phyloP scores from a whole-genome alignment of 768 basidiomycete genomes.

The Heimioporus sp. region DNA sequence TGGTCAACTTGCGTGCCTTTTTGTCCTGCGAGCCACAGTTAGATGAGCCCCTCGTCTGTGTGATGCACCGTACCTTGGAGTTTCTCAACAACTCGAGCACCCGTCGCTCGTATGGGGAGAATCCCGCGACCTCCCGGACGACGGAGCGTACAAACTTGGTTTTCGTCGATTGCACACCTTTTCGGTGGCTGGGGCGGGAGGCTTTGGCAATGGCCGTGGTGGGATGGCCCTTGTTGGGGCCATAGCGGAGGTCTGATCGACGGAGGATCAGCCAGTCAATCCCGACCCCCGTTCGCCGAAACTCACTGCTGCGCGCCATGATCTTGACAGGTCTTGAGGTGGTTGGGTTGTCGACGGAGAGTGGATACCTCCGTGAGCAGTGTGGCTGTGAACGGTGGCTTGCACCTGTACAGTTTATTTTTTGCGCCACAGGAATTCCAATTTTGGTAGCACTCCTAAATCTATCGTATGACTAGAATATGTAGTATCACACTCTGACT shows the following conservation, averaged over 20 bases:
- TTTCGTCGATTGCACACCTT: constrained; percentile 87
- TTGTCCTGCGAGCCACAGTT: constrained; percentile 66
- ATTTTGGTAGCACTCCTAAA: constrained; percentile 12
- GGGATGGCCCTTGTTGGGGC: constrained; percentile 85
- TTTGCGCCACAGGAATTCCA: constrained; percentile 23
- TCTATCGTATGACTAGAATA: constrained; percentile 10
- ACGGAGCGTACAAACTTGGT: constrained; percentile 93
- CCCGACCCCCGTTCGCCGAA: neutral
- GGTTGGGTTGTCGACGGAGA: neutral
- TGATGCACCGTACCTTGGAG: constrained; percentile 70
- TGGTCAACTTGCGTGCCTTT: constrained; percentile 98
- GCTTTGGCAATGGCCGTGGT: constrained; percentile 80
- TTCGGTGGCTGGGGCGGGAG: constrained; percentile 83
- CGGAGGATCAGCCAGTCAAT: constrained; percentile 7
- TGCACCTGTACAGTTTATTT: constrained; percentile 56
- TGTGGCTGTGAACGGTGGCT: constrained; percentile 50
- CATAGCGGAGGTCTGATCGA: constrained; percentile 72
- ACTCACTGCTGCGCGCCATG: constrained; percentile 81
- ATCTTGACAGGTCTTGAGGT: constrained; percentile 55
- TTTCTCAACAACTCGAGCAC: constrained; percentile 98
- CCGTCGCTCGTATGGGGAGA: constrained; percentile 95
- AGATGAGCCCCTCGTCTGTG: neutral
- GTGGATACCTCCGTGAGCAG: constrained; percentile 12
- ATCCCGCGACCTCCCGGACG: constrained; percentile 95
- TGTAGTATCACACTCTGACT: constrained; percentile 42